Percentiles rank a stretch among this genome's conserved stretches.
Conservation (phyloP, 345 rosid species). For the Populus alba region DNA sequence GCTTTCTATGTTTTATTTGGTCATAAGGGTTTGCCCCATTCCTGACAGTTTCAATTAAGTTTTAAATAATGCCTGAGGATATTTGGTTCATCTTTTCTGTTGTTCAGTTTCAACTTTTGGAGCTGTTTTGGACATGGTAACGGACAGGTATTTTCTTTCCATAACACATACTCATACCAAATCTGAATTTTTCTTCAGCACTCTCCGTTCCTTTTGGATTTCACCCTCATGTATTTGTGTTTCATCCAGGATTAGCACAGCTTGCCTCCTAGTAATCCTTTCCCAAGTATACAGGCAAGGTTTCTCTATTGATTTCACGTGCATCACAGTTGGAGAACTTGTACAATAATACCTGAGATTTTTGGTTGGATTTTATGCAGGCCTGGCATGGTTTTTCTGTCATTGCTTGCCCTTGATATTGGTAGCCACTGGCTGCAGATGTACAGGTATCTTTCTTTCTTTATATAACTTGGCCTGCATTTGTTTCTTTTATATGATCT, state of each 20-base stretch:
- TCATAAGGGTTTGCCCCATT: not conserved
- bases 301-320: slow-evolving; percentile 2
- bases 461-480: not conserved
- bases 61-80: not conserved
- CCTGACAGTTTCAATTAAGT: not conserved
- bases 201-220: not conserved
- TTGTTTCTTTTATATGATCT: not conserved
- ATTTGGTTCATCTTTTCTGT: slow-evolving; percentile 18
- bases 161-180: not conserved
- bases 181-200: not conserved
- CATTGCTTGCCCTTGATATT: slow-evolving; percentile 83
- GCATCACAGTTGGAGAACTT: not conserved
- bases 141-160: slow-evolving; percentile 62
- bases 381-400: slow-evolving; percentile 85
- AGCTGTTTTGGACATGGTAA: slow-evolving; percentile 95
- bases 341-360: not conserved
- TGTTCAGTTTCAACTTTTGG: slow-evolving; percentile 87
- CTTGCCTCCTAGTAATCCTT: slow-evolving; percentile 82
- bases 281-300: slow-evolving; percentile 76
- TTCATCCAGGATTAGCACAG: slow-evolving; percentile 83
- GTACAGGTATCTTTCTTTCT: slow-evolving; percentile 60
- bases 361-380: slow-evolving; percentile 35
- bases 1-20: not conserved
- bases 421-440: slow-evolving; percentile 95
- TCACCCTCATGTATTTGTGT: slow-evolving; percentile 2